These are phyloP conservation scores for Myxozyma neotropica DNA, from an alignment of 805 yeast species.

Conservation along the genomic window DNA sequence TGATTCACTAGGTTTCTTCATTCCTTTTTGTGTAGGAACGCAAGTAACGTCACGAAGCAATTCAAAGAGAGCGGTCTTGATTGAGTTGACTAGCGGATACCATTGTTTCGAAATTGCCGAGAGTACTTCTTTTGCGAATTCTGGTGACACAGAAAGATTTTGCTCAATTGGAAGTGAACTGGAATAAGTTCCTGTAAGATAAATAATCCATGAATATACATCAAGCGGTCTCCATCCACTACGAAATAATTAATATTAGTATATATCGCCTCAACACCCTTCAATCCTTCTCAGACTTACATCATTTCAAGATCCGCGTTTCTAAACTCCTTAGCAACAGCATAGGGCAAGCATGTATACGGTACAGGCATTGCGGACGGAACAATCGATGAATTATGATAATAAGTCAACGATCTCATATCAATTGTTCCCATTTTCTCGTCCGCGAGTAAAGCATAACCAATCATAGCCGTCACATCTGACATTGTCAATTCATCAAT, in stretches of 20 bases:
- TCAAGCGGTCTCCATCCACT: constrained; percentile 39
- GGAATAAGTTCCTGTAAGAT: constrained; percentile 18
- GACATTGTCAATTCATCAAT: constrained; percentile 21
- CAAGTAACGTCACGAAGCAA: constrained; percentile 36
- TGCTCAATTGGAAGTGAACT: constrained; percentile 24
- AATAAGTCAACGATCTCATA: constrained; percentile 36
- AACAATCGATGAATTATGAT: constrained; percentile 36
- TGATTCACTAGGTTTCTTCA: constrained; percentile 42
- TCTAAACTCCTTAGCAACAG: constrained; percentile 30
- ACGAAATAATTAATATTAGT: neutral
- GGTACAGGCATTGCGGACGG: constrained; percentile 42
- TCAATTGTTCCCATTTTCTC: constrained; percentile 31
- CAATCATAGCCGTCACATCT: constrained; percentile 31
- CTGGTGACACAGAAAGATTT: constrained; percentile 34
- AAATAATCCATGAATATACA: constrained; percentile 36
- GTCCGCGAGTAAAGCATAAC: constrained; percentile 37
- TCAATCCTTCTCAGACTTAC: constrained; percentile 1
- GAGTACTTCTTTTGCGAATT: constrained; percentile 38
- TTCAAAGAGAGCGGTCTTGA: constrained; percentile 18
- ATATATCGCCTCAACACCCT: neutral
- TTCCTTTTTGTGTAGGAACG: constrained; percentile 46
- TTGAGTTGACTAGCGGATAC: constrained; percentile 28
- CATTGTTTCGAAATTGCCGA: constrained; percentile 37
- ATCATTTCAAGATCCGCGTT: constrained; percentile 33
- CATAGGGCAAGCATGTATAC: constrained; percentile 39